Percentiles rank a stretch among this genome's conserved stretches.
Conservation (phyloP, 805 yeast species). For the Starmerella sp. region DNA sequence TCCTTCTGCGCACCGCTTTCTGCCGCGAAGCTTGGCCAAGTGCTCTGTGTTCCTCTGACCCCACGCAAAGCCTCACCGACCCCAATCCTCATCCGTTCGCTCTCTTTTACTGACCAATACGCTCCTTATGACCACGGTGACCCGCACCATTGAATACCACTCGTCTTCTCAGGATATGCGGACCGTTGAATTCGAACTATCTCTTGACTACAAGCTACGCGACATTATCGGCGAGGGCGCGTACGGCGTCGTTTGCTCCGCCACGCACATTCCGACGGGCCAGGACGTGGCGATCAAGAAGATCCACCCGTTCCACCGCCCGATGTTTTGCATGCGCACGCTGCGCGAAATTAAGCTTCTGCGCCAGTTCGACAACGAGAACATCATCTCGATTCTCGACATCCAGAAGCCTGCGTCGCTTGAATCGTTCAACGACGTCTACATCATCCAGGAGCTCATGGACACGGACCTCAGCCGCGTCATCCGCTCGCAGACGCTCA, state of each 20-base stretch:
- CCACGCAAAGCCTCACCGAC: neutral
- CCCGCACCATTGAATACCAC: constrained; percentile 12
- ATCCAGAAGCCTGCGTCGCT: constrained; percentile 72
- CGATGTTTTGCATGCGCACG: constrained; percentile 81
- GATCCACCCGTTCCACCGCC: constrained; percentile 81
- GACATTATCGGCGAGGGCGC: constrained; percentile 94
- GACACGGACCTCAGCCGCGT: constrained; percentile 98
- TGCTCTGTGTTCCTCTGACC: neutral
- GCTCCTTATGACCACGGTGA: constrained; percentile 1
- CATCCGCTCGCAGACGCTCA: constrained; percentile 82
- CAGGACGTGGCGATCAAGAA: constrained; percentile 92
- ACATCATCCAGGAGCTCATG: constrained; percentile 75
- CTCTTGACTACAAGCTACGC: constrained; percentile 73
- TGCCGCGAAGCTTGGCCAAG: neutral
- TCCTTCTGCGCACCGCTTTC: neutral
- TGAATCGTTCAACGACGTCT: constrained; percentile 74
- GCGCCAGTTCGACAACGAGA: constrained; percentile 86
- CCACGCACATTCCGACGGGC: constrained; percentile 72
- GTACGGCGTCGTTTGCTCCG: constrained; percentile 85
- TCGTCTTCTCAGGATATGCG: constrained; percentile 25
- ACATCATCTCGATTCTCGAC: constrained; percentile 79
- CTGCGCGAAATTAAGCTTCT: constrained; percentile 78
- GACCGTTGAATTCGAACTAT: constrained; percentile 60
- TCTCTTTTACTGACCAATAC: neutral
- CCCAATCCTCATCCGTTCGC: neutral